Base-by-base conservation (phyloP, 2,329 filamentous ascomycete species). In the Penicillium sclerotiorum region DNA sequence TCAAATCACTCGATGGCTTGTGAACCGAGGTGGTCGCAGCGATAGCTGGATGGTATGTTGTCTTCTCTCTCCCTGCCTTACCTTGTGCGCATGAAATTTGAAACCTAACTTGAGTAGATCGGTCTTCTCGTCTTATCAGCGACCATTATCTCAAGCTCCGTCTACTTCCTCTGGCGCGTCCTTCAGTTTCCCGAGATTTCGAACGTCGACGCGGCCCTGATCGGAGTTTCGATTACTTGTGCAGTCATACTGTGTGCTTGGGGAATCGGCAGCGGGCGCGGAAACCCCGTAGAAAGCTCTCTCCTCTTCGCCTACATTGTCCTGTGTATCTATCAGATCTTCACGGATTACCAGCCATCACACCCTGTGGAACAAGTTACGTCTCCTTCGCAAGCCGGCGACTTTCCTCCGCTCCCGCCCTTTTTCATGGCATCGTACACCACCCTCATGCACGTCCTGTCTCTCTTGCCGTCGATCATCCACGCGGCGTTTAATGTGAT, bases 351-450 rank as follows among this genome's bases (percentile, higher is more conserved):
- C 73, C 84, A 93, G 60, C 91, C 94, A 3, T 92, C 89, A 4
- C 72, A 81, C 15, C 84, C 81, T n/a, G 77, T 81, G 22, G 76
- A 80, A 25, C 80, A 84, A 23, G 69, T 71, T 13, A 74, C 77
- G 39, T 73, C 75, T 13, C 74, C 80, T 12, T 67, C 82, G 12
- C 88, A 95, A 51, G 65, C 71, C 5, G 67, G 75, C 52, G 92
- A 95, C 21, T 94, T 97, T 54, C 94, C 94, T 32, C 94, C 94
- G n/a, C 80, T 99, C 36, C 94, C 94, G 12, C 94, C 94, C 1
- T 91, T 97, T 57, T 93, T 99, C 70, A 97, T 97, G 93, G 94
- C 93, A 5, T 96, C 92, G 6, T 97, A 96, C 73, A 93, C 91
- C 21, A 96, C 93, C 1, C 77, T 97, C 36, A 78, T 96, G 39